phyloP scores from a whole-genome alignment of 257 asterid genomes.

The Solanum tacnaense region DNA sequence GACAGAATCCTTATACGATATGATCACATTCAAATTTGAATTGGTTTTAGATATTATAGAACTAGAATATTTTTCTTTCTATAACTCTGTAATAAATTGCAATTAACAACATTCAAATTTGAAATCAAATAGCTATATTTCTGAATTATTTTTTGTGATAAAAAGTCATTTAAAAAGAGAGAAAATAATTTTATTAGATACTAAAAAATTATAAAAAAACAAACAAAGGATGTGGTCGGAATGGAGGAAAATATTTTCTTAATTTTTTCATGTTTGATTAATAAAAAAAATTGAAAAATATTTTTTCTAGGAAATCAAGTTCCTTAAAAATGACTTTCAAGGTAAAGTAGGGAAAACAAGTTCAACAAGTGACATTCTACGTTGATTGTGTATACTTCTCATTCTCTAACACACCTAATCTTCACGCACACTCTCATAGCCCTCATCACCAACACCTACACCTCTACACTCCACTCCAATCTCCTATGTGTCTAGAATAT shows the following conservation, averaged over 20 bases:
- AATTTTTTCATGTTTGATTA: neutral
- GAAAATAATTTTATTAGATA: neutral
- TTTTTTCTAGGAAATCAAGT: too few relatives aligned
- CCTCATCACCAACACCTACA: neutral
- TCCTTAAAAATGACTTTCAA: neutral
- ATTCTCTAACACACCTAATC: neutral
- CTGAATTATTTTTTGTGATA: neutral
- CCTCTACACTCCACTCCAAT: neutral
- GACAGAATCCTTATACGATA: neutral
- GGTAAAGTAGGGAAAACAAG: too few relatives aligned
- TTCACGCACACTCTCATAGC: neutral
- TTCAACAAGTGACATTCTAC: neutral
- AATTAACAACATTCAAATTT: neutral
- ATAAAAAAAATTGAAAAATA: too few relatives aligned
- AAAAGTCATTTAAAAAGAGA: neutral
- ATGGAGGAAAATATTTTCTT: neutral
- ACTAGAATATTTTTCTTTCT: neutral
- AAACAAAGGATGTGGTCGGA: neutral
- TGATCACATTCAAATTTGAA: neutral
- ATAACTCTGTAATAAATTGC: too few relatives aligned
- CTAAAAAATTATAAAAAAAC: fast-evolving
- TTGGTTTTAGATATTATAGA: neutral
- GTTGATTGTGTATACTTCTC: neutral
- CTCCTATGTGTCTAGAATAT: neutral
- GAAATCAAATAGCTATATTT: too few relatives aligned